These are phyloP conservation scores for Stereocaulon alpinum DNA, from an alignment of 495 filamentous ascomycete genomes.

Conservation along the genomic window DNA sequence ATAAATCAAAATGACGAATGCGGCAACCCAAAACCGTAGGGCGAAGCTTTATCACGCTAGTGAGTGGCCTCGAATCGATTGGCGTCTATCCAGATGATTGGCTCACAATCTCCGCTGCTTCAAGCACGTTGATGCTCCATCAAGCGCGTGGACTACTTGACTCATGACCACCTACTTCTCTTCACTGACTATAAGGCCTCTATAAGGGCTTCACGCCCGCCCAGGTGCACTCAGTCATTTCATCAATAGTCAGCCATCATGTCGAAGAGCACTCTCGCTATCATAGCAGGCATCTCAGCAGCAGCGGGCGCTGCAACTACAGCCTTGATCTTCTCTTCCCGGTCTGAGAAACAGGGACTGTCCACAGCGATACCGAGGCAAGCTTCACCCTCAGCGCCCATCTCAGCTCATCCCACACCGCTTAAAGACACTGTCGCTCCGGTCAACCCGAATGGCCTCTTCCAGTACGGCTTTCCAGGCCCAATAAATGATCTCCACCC, in stretches of 20 bases:
- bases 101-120: slow-evolving; percentile 2
- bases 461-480: slow-evolving; percentile 95
- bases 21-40: not conserved
- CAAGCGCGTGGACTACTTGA: slow-evolving; percentile 6
- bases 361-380: slow-evolving; percentile 18
- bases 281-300: slow-evolving; percentile 81
- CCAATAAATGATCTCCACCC: slow-evolving; percentile 74
- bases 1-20: not conserved
- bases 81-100: slow-evolving; percentile 4
- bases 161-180: slow-evolving; percentile 13
- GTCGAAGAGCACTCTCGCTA: slow-evolving; percentile 79
- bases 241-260: slow-evolving; percentile 32
- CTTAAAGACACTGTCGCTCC: slow-evolving; percentile 35
- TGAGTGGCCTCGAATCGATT: slow-evolving; percentile 4
- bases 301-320: slow-evolving; percentile 80
- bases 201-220: not conserved
- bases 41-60: slow-evolving; percentile 4
- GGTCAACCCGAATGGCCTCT: slow-evolving; percentile 80
- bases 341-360: slow-evolving; percentile 35
- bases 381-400: slow-evolving; percentile 23
- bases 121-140: slow-evolving; percentile 2
- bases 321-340: slow-evolving; percentile 62
- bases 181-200: not conserved
- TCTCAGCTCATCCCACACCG: slow-evolving; percentile 31
- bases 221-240: not conserved